phyloP scores from a whole-genome alignment of 2,329 filamentous ascomycete species.

The Chaetothyriales sp. region DNA sequence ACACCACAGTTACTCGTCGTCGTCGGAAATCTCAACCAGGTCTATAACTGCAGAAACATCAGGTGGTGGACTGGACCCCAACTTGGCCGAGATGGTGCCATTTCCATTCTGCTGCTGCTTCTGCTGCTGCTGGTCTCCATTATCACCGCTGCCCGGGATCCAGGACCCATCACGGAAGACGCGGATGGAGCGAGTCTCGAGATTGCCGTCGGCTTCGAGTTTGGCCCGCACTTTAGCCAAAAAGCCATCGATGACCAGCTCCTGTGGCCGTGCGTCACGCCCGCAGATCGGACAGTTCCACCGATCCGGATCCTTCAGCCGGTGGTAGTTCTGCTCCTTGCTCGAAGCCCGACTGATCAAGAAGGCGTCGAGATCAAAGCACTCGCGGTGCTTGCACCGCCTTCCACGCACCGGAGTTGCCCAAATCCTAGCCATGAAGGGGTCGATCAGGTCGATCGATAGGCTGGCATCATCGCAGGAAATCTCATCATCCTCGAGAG shows the following conservation, averaged over 20 bases:
- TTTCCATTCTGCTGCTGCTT: neutral
- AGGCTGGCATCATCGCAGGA: slow-evolving; percentile 43
- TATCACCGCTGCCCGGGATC: slow-evolving; percentile 19
- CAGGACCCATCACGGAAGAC: slow-evolving; percentile 52
- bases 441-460: slow-evolving; percentile 49
- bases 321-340: slow-evolving; percentile 35
- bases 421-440: slow-evolving; percentile 51
- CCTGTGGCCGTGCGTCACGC: slow-evolving; percentile 58
- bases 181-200: slow-evolving; percentile 44
- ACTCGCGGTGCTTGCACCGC: slow-evolving; percentile 63
- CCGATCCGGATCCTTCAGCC: slow-evolving; percentile 37
- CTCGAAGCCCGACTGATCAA: slow-evolving; percentile 45
- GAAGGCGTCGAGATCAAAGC: slow-evolving; percentile 78
- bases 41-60: neutral
- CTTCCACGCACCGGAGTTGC: slow-evolving; percentile 55
- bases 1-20: neutral
- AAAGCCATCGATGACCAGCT: slow-evolving; percentile 59
- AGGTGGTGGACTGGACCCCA: neutral
- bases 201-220: slow-evolving; percentile 36
- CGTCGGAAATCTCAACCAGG: neutral
- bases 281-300: slow-evolving; percentile 83
- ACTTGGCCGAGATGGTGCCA: neutral
- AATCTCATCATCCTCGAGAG: slow-evolving; percentile 47
- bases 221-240: slow-evolving; percentile 45
- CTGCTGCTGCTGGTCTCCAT: neutral